Conservation (phyloP, 164 flowering plant genomes). For the Pachysandra terminalis region DNA sequence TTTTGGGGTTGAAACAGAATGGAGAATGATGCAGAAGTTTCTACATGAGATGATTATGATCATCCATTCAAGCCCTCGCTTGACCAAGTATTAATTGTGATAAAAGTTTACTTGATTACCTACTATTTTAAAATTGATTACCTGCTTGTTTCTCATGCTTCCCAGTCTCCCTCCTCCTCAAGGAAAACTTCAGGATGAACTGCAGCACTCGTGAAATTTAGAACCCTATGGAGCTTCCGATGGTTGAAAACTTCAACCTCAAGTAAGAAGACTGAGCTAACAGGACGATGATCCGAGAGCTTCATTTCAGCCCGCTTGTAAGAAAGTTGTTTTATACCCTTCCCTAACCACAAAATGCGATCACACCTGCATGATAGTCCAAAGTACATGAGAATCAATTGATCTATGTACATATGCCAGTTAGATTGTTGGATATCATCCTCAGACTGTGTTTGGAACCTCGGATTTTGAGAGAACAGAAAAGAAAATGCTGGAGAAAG, state of each 20-base stretch:
- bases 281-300: slow-evolving; percentile 94
- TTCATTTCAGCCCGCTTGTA: slow-evolving; percentile 58
- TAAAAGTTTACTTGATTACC: slow-evolving; percentile 20
- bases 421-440: no score
- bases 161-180: slow-evolving; percentile 30
- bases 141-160: slow-evolving; percentile 23
- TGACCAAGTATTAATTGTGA: background rate
- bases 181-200: slow-evolving; percentile 57
- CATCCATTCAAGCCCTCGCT: background rate
- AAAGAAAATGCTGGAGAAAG: no score
- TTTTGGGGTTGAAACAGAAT: background rate
- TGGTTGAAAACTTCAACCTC: slow-evolving; percentile 81
- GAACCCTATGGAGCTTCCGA: slow-evolving; percentile 65
- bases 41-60: background rate
- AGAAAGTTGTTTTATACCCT: slow-evolving; percentile 73
- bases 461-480: no score
- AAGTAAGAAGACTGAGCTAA: slow-evolving; percentile 66
- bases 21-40: background rate
- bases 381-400: background rate
- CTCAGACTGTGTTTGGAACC: no score
- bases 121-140: slow-evolving; percentile 9
- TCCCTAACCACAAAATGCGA: slow-evolving; percentile 85
- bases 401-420: no score
- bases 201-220: slow-evolving; percentile 51
- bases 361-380: slow-evolving; percentile 76